phyloP scores from a whole-genome alignment of 2,329 filamentous ascomycete species.

The Aureobasidium sp. region DNA sequence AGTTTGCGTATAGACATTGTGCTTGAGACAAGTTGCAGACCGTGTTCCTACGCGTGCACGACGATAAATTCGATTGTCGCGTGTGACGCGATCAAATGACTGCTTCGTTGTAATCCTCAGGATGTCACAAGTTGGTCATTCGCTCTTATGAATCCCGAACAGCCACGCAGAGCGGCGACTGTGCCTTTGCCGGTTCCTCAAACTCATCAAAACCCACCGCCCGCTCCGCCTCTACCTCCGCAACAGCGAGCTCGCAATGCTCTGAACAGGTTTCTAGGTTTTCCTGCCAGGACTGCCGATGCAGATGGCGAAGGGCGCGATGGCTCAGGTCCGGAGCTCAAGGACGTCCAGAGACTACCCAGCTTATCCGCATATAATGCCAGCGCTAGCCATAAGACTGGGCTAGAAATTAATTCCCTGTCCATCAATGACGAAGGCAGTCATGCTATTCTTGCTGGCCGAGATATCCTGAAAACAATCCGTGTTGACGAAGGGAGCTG shows the following conservation, averaged over 20 bases:
- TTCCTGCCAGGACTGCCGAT: slow-evolving; percentile 43
- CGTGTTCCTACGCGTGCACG: neutral
- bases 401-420: slow-evolving; percentile 55
- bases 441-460: slow-evolving; percentile 57
- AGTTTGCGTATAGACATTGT: no score
- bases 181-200: slow-evolving; percentile 14
- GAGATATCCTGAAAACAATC: slow-evolving; percentile 60
- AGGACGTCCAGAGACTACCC: slow-evolving; percentile 13
- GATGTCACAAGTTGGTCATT: neutral
- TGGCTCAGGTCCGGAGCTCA: slow-evolving; percentile 23
- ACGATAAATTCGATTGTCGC: neutral
- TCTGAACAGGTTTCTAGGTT: slow-evolving; percentile 47
- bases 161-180: slow-evolving; percentile 14
- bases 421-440: slow-evolving; percentile 57
- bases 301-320: slow-evolving; percentile 32
- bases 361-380: slow-evolving; percentile 34
- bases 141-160: slow-evolving; percentile 8
- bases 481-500: slow-evolving; percentile 50
- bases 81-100: neutral
- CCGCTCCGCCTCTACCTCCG: slow-evolving; percentile 18
- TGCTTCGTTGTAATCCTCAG: neutral
- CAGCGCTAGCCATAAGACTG: slow-evolving; percentile 55
- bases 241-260: slow-evolving; percentile 25
- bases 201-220: slow-evolving; percentile 13
- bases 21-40: neutral